phyloP scores from a whole-genome alignment of 2,329 filamentous ascomycete genomes.

The Calonectria pteridis region DNA sequence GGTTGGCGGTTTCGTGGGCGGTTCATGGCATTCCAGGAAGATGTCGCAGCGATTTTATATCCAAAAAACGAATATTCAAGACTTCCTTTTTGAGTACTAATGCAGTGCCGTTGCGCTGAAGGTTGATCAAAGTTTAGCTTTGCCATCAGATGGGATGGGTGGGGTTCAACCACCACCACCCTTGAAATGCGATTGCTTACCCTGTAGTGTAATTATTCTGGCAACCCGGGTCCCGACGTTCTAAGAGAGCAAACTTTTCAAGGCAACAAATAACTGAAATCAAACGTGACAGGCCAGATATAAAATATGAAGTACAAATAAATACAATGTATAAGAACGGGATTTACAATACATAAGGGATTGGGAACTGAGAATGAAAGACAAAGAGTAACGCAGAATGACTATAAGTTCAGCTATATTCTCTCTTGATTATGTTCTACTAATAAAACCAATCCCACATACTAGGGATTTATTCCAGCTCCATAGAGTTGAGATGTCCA shows the following conservation, averaged over 20 bases:
- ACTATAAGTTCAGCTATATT: not conserved
- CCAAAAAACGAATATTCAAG: not conserved
- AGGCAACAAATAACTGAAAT: not conserved
- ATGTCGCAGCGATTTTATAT: not conserved
- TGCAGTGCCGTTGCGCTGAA: not conserved
- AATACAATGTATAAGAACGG: too few species aligned
- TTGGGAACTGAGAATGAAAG: not conserved
- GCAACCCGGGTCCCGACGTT: not conserved
- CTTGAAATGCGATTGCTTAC: not conserved
- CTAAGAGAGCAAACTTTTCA: not conserved
- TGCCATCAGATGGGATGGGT: not conserved
- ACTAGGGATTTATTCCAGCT: not conserved
- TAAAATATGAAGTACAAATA: too few species aligned
- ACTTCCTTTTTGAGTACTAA: not conserved
- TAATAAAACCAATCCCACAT: not conserved
- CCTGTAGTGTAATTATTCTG: not conserved
- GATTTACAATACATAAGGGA: too few species aligned
- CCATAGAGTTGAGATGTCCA: slow-evolving; percentile 7
- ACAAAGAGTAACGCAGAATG: not conserved
- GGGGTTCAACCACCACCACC: not conserved
- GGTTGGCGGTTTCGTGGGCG: slow-evolving; percentile 50
- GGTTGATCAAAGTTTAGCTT: not conserved
- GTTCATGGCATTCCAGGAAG: slow-evolving; percentile 42
- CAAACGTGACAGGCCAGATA: not conserved
- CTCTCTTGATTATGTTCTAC: not conserved